These are phyloP conservation scores for Cymbopogon citratus DNA, from an alignment of 176 grass and related monocot species.

Conservation along the genomic window DNA sequence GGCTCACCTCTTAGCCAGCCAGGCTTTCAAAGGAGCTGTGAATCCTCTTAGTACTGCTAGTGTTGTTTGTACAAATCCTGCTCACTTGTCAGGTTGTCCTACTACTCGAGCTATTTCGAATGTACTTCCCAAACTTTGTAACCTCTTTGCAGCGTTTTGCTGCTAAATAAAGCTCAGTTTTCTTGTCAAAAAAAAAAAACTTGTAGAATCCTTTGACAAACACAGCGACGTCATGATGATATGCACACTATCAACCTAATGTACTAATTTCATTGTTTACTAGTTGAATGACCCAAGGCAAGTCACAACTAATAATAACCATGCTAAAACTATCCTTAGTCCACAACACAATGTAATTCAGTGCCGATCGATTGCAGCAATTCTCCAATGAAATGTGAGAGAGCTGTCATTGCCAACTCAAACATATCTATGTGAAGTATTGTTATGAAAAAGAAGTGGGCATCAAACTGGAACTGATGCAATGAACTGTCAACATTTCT, in stretches of 20 bases:
- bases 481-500: background rate
- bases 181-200: no score
- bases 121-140: no score
- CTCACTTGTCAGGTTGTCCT: no score
- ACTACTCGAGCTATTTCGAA: no score
- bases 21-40: no score
- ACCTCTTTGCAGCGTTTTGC: no score
- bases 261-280: background rate
- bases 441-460: background rate
- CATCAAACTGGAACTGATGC: background rate
- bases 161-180: no score
- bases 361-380: background rate
- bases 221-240: background rate
- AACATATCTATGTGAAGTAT: background rate
- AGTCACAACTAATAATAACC: no score
- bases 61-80: no score
- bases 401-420: background rate
- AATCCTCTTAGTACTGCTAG: no score
- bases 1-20: no score
- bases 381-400: background rate
- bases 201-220: slow-evolving; percentile 15
- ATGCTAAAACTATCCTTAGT: background rate
- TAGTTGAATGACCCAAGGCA: background rate
- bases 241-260: background rate
- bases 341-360: background rate